Evolutionary conservation across 345 rosid species (phyloP), one percentile per base, ranked within the genome.

Genomic region (Viola odorata): DNA sequence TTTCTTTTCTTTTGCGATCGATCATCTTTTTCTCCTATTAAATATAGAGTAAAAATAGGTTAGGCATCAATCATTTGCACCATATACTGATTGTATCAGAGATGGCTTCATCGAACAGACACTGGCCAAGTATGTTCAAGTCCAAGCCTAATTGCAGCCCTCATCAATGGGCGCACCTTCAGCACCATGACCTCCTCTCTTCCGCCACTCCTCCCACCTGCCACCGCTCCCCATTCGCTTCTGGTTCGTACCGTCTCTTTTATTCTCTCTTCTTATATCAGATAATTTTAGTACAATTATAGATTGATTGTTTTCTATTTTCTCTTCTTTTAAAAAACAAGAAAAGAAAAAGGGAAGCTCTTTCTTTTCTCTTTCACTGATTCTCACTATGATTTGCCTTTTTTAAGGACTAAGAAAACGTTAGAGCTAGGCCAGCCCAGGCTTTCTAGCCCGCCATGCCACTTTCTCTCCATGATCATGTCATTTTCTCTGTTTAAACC

Each of bases 41-140:
- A 66, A 59, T 66, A 11, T 47, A 66, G 42, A 15, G 62, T 11
- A 23, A 23, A 23, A 23, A 23, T 23, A 23, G 32, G 32, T 23
- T 23, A 23, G 32, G 32, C 32, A 2, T 23, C 32, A 23, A 23
- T 23, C 32, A 23, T 23, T 23, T 23, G 32, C 32, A 23, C 2
- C 32, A 23, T 23, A 23, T 23, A 23, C 2, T 23, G 32, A 23
- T 23, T 23, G 32, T 23, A 2, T 23, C 1, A 0, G 32, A 23
- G 32, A 90, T 94, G 99, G 96, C 95, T 80, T 94, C 99, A 45
- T 91, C 99, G 62, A 91, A 94, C 78, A 88, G 92, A 75, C 97
- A 94, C 91, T 94, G 99, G 99, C 97, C 99, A 62, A 94, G 97
- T 76, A 77, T 88, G 99, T 94, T 94, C 86, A 91, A 88, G 70